These are phyloP conservation scores for Albifimbria verrucaria DNA, from an alignment of 2,329 filamentous ascomycete species.

Conservation along the genomic window DNA sequence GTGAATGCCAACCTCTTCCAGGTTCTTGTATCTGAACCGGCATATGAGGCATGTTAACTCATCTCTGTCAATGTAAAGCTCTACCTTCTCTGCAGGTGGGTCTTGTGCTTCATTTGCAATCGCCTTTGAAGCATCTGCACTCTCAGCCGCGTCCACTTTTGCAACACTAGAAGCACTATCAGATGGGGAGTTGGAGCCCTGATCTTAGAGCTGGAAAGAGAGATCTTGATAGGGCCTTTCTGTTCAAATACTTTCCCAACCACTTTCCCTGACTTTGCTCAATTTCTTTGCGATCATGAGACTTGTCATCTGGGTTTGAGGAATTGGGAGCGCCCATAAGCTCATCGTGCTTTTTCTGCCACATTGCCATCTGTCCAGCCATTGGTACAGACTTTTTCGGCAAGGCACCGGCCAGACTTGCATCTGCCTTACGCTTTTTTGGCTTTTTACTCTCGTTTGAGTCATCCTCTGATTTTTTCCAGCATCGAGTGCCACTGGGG, in stretches of 20 bases:
- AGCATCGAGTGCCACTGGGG: constrained; percentile 35
- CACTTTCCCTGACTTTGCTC: constrained; percentile 6
- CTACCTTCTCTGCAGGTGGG: neutral
- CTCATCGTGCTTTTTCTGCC: constrained; percentile 42
- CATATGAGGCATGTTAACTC: constrained; percentile 43
- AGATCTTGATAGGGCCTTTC: constrained; percentile 26
- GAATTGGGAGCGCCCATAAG: constrained; percentile 22
- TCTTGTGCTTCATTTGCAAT: neutral
- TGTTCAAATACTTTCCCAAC: constrained; percentile 11
- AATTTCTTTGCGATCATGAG: no score
- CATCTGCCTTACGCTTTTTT: constrained; percentile 55
- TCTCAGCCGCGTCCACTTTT: constrained; percentile 2
- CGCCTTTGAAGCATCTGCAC: neutral
- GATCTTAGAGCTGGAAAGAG: constrained; percentile 23
- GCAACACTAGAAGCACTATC: constrained; percentile 6
- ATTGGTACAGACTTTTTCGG: constrained; percentile 35
- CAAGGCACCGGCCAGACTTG: constrained; percentile 19
- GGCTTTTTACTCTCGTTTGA: constrained; percentile 31
- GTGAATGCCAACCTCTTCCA: constrained; percentile 39
- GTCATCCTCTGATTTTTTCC: constrained; percentile 20
- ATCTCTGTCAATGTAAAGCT: constrained; percentile 52
- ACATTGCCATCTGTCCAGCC: constrained; percentile 39
- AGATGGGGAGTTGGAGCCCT: constrained; percentile 8
- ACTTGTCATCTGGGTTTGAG: neutral
- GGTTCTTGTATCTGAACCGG: constrained; percentile 43